Evolutionary conservation across 1,284 basidiomycete species (phyloP).

Genomic region (Cystobasidiaceae sp.): DNA sequence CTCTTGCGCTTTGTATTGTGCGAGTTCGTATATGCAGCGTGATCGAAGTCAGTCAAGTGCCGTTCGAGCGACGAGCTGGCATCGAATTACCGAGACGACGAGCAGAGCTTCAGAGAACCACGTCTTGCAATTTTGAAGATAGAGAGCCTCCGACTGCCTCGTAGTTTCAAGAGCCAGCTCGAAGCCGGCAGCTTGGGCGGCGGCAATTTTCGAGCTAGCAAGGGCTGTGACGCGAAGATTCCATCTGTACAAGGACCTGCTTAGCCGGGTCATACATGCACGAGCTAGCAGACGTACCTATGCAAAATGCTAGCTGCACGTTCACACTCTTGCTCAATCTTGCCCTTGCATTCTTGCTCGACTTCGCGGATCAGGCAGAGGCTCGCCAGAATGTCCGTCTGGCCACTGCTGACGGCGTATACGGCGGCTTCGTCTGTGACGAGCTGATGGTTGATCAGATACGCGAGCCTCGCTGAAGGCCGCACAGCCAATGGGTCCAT

Average conservation of each 20-base stretch:
- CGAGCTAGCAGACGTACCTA: background rate
- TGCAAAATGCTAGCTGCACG: conserved; percentile 15
- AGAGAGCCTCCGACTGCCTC: conserved; percentile 19
- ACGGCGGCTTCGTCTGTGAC: conserved; percentile 20
- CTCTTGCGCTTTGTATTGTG: conserved; percentile 11
- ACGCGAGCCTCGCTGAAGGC: conserved; percentile 4
- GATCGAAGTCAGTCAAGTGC: background rate
- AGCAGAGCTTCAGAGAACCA: conserved; percentile 23
- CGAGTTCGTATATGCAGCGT: background rate
- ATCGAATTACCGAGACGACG: conserved; percentile 8
- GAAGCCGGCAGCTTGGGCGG: conserved; percentile 20
- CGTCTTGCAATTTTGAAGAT: conserved; percentile 10
- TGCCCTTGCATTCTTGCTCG: background rate
- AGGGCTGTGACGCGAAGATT: conserved; percentile 22
- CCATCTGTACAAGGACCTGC: conserved; percentile 5
- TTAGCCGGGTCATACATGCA: background rate
- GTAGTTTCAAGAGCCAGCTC: conserved; percentile 9
- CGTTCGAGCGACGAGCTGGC: background rate
- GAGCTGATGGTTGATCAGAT: conserved; percentile 30
- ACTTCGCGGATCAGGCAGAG: conserved; percentile 8
- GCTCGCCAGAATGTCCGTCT: background rate
- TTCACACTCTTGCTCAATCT: background rate
- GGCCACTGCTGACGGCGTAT: background rate
- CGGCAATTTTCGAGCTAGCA: conserved; percentile 19
- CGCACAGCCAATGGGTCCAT: conserved; percentile 11